Percentiles rank a stretch among this genome's conserved stretches.
phyloP scores from a whole-genome alignment of 2,329 filamentous ascomycete genomes.

The Sphaceloma murrayae region DNA sequence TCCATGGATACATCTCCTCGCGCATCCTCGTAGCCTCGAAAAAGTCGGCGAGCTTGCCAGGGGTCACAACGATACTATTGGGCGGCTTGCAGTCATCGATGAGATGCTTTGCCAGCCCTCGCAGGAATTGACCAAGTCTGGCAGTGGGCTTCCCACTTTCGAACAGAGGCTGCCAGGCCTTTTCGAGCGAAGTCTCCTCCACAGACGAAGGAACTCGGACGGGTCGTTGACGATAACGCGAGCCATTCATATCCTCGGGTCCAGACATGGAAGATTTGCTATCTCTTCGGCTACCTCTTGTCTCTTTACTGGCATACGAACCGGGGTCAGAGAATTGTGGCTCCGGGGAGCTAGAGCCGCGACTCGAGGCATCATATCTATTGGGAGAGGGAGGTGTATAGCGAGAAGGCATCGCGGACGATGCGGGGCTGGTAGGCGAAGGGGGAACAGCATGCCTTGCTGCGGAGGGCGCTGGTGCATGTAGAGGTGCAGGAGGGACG shows the following conservation, averaged over 20 bases:
- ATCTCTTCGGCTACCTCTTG: slow-evolving; percentile 14
- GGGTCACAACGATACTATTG: slow-evolving; percentile 61
- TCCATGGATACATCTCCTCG: slow-evolving; percentile 59
- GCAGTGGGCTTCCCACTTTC: slow-evolving; percentile 58
- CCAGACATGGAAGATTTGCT: slow-evolving; percentile 22
- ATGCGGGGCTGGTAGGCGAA: slow-evolving; percentile 37
- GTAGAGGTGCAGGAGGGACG: slow-evolving; percentile 2
- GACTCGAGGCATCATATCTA: slow-evolving; percentile 26
- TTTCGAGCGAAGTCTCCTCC: slow-evolving; percentile 51
- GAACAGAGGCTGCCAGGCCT: slow-evolving; percentile 69
- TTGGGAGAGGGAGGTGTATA: slow-evolving; percentile 49
- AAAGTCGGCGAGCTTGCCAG: slow-evolving; percentile 63
- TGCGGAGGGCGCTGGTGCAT: slow-evolving; percentile 3
- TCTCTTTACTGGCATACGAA: slow-evolving; percentile 14
- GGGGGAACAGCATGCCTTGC: slow-evolving; percentile 23
- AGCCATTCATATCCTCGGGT: slow-evolving; percentile 20
- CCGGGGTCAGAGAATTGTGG: slow-evolving; percentile 20
- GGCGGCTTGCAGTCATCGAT: slow-evolving; percentile 61
- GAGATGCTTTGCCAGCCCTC: slow-evolving; percentile 64
- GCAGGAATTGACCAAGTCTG: slow-evolving; percentile 60
- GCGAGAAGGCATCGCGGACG: slow-evolving; percentile 39
- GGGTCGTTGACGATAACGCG: slow-evolving; percentile 25
- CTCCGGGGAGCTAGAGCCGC: slow-evolving; percentile 32
- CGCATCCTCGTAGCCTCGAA: slow-evolving; percentile 58
- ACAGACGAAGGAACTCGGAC: slow-evolving; percentile 30